Percentiles rank a stretch among this genome's conserved stretches.
phyloP scores from a whole-genome alignment of 1,284 basidiomycete genomes.

The Xanthoconium separans region DNA sequence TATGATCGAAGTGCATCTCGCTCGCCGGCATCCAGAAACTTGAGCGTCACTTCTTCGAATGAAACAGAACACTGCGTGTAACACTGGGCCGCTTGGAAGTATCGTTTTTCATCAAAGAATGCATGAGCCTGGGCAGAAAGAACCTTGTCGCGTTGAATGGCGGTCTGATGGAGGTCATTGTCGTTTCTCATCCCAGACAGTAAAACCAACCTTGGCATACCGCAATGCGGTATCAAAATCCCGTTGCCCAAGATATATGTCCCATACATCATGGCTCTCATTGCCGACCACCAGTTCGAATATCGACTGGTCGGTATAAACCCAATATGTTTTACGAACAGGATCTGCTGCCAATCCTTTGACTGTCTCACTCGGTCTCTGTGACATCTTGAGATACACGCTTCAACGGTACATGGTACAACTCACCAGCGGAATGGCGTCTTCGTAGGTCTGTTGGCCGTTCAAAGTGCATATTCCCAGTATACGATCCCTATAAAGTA shows the following conservation, averaged over 20 bases:
- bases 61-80: slow-evolving; percentile 87
- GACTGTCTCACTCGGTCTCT: slow-evolving; percentile 76
- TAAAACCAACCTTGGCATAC: slow-evolving; percentile 71
- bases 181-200: neutral
- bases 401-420: neutral
- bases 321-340: slow-evolving; percentile 90
- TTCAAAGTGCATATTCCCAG: slow-evolving; percentile 80
- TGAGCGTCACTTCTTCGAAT: slow-evolving; percentile 92
- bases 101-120: slow-evolving; percentile 81
- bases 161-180: slow-evolving; percentile 51
- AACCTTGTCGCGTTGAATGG: slow-evolving; percentile 82
- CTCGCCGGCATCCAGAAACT: slow-evolving; percentile 88
- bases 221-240: slow-evolving; percentile 78
- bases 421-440: slow-evolving; percentile 75
- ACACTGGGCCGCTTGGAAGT: slow-evolving; percentile 88
- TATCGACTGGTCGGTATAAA: slow-evolving; percentile 87
- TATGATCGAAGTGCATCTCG: slow-evolving; percentile 93
- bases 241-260: slow-evolving; percentile 80
- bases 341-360: slow-evolving; percentile 80
- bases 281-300: slow-evolving; percentile 87
- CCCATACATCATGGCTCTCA: slow-evolving; percentile 95
- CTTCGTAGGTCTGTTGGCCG: slow-evolving; percentile 84
- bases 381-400: slow-evolving; percentile 7
- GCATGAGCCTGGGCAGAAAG: slow-evolving; percentile 83
- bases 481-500: slow-evolving; percentile 83